Base-by-base conservation (phyloP, 1,139 yeast genomes). In the Yamadazyma taylorii region DNA sequence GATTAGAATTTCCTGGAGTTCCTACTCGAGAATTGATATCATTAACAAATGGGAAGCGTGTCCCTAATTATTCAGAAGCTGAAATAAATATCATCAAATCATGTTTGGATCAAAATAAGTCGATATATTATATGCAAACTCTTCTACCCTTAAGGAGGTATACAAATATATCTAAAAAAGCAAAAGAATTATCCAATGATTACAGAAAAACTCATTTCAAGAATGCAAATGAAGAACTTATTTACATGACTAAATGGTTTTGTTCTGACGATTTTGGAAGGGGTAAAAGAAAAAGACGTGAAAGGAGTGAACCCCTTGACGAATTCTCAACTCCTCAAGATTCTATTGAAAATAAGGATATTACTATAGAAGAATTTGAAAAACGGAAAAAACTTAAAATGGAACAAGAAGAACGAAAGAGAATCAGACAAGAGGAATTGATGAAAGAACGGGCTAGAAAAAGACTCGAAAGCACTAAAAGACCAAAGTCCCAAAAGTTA, bases 241-340 rank as follows among this genome's bases (percentile, higher is more conserved):
- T 61, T 6, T 69, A 68, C 41, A 68, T 64, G 42, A 69, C 73
- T 1, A 55, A 60, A 37, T 67, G 73, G 75, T 60, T 32, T 30
- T 33, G 46, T 10, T 45, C 63, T 13, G 50, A 51, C 46, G 52
- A 52, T 10, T 54, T 51, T 32, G 50, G 45, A 13, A 23, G 35
- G 30, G 31, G 50, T 38, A 28, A 39, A 34, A 41, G 51, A 36
- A 37, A 48, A 37, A 27, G 41, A 38, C 21, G 46, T n/a, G n/a
- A n/a, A 41, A 38, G 48, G 32, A 34, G 36, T n/a, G 35, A 35
- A 35, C 39, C 40, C 13, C 33, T 34, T 2, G 47, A 15, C 5
- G 26, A 12, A n/a, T 29, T 15, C 11, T 35, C 27, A 11, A 16
- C 15, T n/a, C 9, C 24, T 11, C 15, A 4, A 4, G 16, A 29